These are phyloP conservation scores for Vararia minispora DNA, from an alignment of 768 basidiomycete species.

Conservation along the genomic window DNA sequence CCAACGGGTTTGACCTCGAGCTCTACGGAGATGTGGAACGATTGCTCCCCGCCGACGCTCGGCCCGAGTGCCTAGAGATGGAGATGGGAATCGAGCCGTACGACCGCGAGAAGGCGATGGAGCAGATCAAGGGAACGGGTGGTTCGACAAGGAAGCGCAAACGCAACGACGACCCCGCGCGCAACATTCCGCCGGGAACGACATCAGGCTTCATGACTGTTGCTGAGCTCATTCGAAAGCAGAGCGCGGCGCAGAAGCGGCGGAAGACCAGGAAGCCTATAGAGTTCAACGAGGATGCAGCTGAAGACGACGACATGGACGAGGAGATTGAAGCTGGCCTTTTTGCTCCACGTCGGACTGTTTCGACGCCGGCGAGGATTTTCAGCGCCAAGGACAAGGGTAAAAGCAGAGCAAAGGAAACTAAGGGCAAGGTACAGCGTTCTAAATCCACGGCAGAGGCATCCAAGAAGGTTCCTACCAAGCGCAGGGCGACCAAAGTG, in stretches of 20 bases:
- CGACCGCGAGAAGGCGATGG: conserved; percentile 32
- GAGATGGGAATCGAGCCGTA: conserved; percentile 72
- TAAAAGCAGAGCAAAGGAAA: conserved; percentile 18
- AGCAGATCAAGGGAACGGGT: conserved; percentile 22
- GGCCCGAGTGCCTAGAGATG: conserved; percentile 71
- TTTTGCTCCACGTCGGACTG: conserved; percentile 36
- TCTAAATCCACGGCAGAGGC: conserved; percentile 25
- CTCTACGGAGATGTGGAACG: conserved; percentile 89
- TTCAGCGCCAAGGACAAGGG: too few species aligned
- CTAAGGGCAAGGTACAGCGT: conserved; percentile 26
- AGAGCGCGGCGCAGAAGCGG: conserved; percentile 31
- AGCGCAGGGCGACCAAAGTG: conserved; percentile 16
- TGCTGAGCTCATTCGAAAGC: conserved; percentile 47
- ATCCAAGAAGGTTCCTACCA: conserved; percentile 25
- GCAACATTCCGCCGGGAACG: conserved; percentile 71
- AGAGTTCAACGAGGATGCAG: conserved; percentile 38
- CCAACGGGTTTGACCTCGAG: conserved; percentile 77
- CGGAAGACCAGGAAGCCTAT: conserved; percentile 23
- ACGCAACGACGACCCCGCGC: conserved; percentile 49
- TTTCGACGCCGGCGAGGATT: conserved; percentile 37
- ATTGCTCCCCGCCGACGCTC: conserved; percentile 66
- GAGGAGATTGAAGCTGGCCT: conserved; percentile 53
- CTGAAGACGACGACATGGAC: conserved; percentile 59
- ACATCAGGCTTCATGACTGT: conserved; percentile 62
- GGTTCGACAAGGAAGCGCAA: conserved; percentile 70